Base-by-base conservation (phyloP, 768 basidiomycete genomes). In the Auricularia sp. region DNA sequence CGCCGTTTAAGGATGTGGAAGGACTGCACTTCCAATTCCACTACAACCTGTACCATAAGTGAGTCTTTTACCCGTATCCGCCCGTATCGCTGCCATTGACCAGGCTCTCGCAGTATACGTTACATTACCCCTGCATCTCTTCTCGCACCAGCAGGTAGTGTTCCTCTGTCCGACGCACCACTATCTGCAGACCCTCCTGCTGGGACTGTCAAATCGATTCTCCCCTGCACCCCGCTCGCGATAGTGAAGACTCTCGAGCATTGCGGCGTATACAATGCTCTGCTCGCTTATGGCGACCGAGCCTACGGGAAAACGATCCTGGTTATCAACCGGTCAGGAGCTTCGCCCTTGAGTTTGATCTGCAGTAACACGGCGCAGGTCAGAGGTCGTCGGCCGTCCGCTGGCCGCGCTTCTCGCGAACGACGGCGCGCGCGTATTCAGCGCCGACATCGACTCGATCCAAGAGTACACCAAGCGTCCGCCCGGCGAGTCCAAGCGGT, bases 391-490 rank as follows among this genome's bases (percentile, higher is more conserved):
- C 16, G 97, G 97, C 18, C 82, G 97, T 66, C 97, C 96, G 13
- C 81, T 98, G n/a, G 96, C 94, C 0, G 97, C 97, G 3, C 79
- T 99, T 58, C 82, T 98, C 51, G 86, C 95, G 3, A 99, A 99
- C 73, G 97, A 99, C 72, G 97, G 97, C 35, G 97, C 96, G 1
- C 82, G 94, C 8, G 97, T 98, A 4, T 88, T 98, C 71, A 95
- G 92, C 5, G 92, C 91, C 3, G 97, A 99, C 74, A 92, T 98
- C 64, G 94, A 96, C 73, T 92, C 93, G 10, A 90, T 95, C 63
- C 91, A 80, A 82, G 97, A 98, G 79, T 98, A 96, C 77, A 97
- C 92, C 56, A 96, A 96, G 75, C 88, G 94, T 14, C 93, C 94
- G 1, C 81, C 78, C 56, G 68, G 76, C 24, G 69, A 77, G 14